Evolutionary conservation across 257 asterid genomes (phyloP), one percentile per base, ranked within the genome.

Genomic region (Plectranthus barbatus): DNA sequence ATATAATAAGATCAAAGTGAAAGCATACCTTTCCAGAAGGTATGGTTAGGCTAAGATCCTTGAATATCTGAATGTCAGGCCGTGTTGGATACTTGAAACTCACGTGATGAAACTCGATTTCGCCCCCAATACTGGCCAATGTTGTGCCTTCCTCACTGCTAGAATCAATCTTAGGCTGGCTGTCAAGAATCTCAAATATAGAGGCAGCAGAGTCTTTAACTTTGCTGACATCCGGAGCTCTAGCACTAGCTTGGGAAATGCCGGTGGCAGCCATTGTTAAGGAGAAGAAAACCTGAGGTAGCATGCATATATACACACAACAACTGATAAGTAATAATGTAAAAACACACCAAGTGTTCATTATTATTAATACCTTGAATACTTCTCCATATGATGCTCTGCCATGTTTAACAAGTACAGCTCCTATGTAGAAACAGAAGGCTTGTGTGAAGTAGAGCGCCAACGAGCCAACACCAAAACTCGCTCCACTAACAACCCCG

Each of bases 351-450:
- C n/a, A n/a, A n/a, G n/a, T n/a, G n/a, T n/a, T n/a, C n/a, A n/a
- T n/a, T n/a, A n/a, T n/a, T n/a, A n/a, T n/a, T n/a, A n/a, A n/a
- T n/a, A n/a, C n/a, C 91, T 69, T 84, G 61, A 86, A 84, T 9
- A 89, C 86, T 33, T 89, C 85, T 21, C 73, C 80, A 46, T 82
- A 89, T 6, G 87, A 21, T 36, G 95, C 93, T 54, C 49, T 65
- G 44, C 77, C 81, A 53, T 77, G 72, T 42, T 74, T 7, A 12
- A 86, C 65, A 20, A 89, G 87, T 69, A 74, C 64, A 2, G 95
- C 82, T 67, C 97, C 97, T 6, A 89, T 83, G 67, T 55, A 84
- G 80, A 89, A 89, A 75, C 91, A 82, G 55, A 84, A 83, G 56
- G 94, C 88, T 31, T 78, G 74, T 24, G 94, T 60, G 61, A 76